Evolutionary conservation across 2,329 filamentous ascomycete genomes (phyloP), one percentile per base, ranked within the genome.

Genomic region (Emmonsiellopsis sp.): DNA sequence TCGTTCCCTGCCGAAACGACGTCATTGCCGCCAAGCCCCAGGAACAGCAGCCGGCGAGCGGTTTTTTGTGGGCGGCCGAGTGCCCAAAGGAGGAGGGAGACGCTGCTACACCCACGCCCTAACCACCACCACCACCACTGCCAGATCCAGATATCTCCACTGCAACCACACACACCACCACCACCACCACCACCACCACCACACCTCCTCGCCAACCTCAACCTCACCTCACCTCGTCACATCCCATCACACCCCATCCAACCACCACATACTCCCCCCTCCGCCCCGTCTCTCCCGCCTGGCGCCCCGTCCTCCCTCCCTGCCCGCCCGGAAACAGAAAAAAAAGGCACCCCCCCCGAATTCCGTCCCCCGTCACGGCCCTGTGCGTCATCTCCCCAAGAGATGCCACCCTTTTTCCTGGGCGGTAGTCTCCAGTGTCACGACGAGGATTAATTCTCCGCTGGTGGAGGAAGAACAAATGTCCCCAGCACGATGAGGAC

Each of bases 361-460:
- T 38, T 49, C 11, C 34, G 7, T 10, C 26, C 15, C 26, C 32
- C 34, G n/a, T 49, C 16, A 15, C 8, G 35, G 16, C 35, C 47
- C 40, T 13, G 34, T 31, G 34, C 20, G 47, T 49, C 47, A 38
- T 20, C n/a, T 31, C 5, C n/a, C 11, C 32, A 63, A 69, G 66
- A 67, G 54, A 70, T 70, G 66, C 67, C 58, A 61, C 60, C 58
- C 61, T 56, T 54, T 62, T 60, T 60, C 57, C 51, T 50, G 57
- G 61, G 60, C 57, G 62, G 61, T 62, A 63, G 60, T 62, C 57
- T 63, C 60, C 58, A 58, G 64, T 61, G 65, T 60, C 58, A 62
- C 57, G 58, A 66, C 63, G 68, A 64, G 59, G 61, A 59, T 54
- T 68, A 58, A 65, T 57, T 65, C 58, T 61, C 60, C 61, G 62